Conservation (phyloP, 1,139 yeast species). For the Meyerozyma elateridarum region DNA sequence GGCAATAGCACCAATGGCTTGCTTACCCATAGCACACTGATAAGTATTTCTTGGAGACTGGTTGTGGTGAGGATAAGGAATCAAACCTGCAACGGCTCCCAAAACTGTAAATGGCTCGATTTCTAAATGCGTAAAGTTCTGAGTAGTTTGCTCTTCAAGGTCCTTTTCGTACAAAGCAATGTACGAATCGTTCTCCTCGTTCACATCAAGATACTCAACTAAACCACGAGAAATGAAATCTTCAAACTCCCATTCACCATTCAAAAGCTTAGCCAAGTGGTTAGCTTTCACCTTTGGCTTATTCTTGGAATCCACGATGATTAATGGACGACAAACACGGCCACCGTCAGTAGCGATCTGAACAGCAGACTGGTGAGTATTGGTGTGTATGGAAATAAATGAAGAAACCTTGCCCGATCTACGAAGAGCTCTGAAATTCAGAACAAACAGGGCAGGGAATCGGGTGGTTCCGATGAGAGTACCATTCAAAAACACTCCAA, state of each 20-base stretch:
- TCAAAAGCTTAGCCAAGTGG: constrained; percentile 58
- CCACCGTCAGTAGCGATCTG: constrained; percentile 99
- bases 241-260: constrained; percentile 79
- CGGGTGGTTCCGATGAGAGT: constrained; percentile 87
- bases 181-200: constrained; percentile 92
- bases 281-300: constrained; percentile 64
- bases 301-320: constrained; percentile 61
- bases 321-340: constrained; percentile 93
- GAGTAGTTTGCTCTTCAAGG: constrained; percentile 26
- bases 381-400: constrained; percentile 85
- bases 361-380: constrained; percentile 85
- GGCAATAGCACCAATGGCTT: constrained; percentile 98
- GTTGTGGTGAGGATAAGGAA: constrained; percentile 99
- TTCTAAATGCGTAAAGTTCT: constrained; percentile 76
- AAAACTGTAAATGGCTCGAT: constrained; percentile 94
- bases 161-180: constrained; percentile 83
- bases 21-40: constrained; percentile 99
- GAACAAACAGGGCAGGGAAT: constrained; percentile 77
- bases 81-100: constrained; percentile 98
- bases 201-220: constrained; percentile 94
- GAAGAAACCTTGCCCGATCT: constrained; percentile 84
- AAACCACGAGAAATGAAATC: constrained; percentile 82
- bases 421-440: constrained; percentile 72
- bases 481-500: constrained; percentile 88
- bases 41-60: constrained; percentile 98